Percentiles rank a stretch among this genome's conserved stretches.
These are phyloP conservation scores for Pelargonium australe DNA, from an alignment of 441 rosid genomes.

Conservation along the genomic window DNA sequence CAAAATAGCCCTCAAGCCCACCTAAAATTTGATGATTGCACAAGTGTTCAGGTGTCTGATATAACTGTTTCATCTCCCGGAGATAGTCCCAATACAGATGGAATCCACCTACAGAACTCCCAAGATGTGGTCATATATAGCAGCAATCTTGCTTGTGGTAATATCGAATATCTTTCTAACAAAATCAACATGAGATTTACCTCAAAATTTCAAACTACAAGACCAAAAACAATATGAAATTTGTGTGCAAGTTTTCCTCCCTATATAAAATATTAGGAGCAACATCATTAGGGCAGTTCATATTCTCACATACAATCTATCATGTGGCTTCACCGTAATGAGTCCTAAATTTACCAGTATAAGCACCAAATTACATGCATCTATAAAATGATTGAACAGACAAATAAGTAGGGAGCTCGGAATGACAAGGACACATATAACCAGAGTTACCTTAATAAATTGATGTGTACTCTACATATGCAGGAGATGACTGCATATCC, in stretches of 20 bases:
- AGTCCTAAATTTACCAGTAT: too few relatives aligned
- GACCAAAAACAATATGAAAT: too few relatives aligned
- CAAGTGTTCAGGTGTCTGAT: conserved; percentile 66
- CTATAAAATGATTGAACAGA: too few relatives aligned
- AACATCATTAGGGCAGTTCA: not conserved
- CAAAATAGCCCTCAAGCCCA: conserved; percentile 95
- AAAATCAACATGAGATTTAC: not conserved
- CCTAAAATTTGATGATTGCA: conserved; percentile 83
- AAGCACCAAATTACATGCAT: too few relatives aligned
- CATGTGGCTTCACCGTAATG: too few relatives aligned
- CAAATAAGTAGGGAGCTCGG: not conserved
- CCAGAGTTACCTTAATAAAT: conserved; percentile 9
- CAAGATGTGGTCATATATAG: conserved; percentile 67
- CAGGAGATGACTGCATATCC: conserved; percentile 93
- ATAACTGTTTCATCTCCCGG: conserved; percentile 70
- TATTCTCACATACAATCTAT: not conserved
- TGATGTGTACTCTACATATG: conserved; percentile 19
- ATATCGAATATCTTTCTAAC: conserved; percentile 15
- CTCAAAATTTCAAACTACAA: too few relatives aligned
- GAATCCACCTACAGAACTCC: conserved; percentile 93
- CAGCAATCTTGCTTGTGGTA: conserved; percentile 78
- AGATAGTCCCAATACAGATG: conserved; percentile 93
- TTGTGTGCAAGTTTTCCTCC: too few relatives aligned
- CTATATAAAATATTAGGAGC: too few relatives aligned
- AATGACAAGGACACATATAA: not conserved